Evolutionary conservation across 805 yeast species (phyloP).

Genomic region (Blastobotrys parvus): DNA sequence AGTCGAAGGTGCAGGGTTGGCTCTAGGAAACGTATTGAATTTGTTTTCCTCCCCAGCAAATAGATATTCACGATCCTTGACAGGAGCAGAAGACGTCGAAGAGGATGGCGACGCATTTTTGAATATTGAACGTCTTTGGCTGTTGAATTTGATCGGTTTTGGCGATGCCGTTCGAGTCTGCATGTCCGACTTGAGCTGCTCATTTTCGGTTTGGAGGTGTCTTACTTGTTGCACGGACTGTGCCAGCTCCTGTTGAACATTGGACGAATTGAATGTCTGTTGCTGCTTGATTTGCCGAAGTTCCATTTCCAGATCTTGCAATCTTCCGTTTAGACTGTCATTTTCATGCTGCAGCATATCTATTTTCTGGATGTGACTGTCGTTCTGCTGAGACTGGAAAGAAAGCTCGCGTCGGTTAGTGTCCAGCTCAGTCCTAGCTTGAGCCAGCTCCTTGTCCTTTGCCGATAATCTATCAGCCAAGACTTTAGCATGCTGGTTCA

Average conservation of each 20-base stretch:
- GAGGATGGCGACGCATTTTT: neutral
- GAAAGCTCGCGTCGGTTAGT: neutral
- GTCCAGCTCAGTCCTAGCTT: neutral
- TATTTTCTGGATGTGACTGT: neutral
- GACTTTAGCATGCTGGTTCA: neutral
- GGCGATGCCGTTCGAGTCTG: neutral
- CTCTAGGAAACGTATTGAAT: too few species aligned
- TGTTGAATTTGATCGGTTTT: too few species aligned
- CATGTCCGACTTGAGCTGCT: neutral
- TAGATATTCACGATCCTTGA: neutral
- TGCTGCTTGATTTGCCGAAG: neutral
- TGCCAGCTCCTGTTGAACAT: too few species aligned
- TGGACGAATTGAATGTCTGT: neutral
- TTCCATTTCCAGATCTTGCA: neutral
- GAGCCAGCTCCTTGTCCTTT: neutral
- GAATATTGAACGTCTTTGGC: neutral
- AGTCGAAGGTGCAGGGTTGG: neutral
- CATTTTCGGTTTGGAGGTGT: neutral
- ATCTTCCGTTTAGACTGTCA: neutral
- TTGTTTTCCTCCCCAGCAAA: neutral
- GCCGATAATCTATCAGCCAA: neutral
- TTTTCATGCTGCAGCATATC: neutral
- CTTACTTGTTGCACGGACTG: neutral
- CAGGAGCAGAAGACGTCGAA: neutral
- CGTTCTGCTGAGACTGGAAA: too few species aligned